phyloP scores from a whole-genome alignment of 225 moss, liverwort and hornwort genomes.

The Climacium dendroides region DNA sequence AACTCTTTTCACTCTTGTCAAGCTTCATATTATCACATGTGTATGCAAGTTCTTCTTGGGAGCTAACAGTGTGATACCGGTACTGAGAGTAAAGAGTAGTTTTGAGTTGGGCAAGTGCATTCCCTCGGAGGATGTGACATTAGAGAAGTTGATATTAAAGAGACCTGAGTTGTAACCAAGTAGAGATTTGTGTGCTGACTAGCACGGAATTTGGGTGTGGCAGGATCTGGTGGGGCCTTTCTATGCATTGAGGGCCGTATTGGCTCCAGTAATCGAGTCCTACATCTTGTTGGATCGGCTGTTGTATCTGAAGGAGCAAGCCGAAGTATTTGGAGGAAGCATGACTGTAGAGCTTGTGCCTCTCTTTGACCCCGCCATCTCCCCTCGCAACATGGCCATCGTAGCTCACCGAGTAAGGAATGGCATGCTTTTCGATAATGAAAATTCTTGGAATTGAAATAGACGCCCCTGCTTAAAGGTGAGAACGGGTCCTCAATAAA shows the following conservation, averaged over 20 bases:
- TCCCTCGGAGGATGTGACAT: not conserved
- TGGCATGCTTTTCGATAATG: not conserved
- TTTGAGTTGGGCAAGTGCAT: not conserved
- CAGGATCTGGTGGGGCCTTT: conserved; percentile 63
- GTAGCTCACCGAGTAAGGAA: conserved; percentile 23
- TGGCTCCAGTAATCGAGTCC: conserved; percentile 50
- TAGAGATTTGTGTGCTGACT: not conserved
- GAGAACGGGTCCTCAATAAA: not conserved
- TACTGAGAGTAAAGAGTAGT: not conserved
- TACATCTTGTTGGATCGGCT: conserved; percentile 51
- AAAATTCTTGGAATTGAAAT: not conserved
- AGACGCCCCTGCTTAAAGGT: not conserved
- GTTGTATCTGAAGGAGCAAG: conserved; percentile 44
- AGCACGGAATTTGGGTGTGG: not conserved
- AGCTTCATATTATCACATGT: not conserved
- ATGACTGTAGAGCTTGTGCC: conserved; percentile 38
- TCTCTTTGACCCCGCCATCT: conserved; percentile 38
- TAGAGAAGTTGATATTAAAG: not conserved
- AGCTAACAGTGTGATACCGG: not conserved
- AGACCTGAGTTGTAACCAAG: not conserved
- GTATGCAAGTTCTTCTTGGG: not conserved
- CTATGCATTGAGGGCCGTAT: conserved; percentile 35
- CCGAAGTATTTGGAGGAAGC: not conserved
- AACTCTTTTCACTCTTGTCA: not conserved
- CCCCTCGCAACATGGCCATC: conserved; percentile 58